Evolutionary conservation across 148 eudicot genomes (phyloP), one percentile per base, ranked within the genome.

Genomic region (Selenicereus undatus): DNA sequence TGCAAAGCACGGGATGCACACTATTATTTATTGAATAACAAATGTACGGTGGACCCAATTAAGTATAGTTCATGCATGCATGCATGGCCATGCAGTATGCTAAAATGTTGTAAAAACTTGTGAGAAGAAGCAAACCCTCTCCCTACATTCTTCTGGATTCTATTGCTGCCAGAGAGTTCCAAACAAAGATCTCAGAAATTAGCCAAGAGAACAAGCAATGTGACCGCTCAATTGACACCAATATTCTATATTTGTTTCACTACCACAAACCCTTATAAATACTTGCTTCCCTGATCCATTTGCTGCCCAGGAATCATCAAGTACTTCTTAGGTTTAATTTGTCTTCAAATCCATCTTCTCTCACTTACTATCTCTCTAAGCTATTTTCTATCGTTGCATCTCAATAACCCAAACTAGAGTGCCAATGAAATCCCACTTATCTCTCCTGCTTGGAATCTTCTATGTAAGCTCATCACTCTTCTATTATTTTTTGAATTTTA

Each of bases 31-130:
- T 39, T 39, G 6, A 56, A 16, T 56, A 18, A 56, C 22, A 0
- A 56, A 17, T 20, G 0, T 14, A 56, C 8, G 5, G n/a, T 56
- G 62, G 62, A 56, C 3, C 62, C 58, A n/a, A n/a, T n/a, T 7
- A 4, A 39, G 43, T 5, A 39, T 39, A 4, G 43, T 39, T 39
- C 43, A 56, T 20, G 62, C 22, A 5, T 3, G 68, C 68, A 21
- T 64, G 68, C 68, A 64, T 64, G 68, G 68, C 29, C 68, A 64
- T 64, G 68, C 68, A 56, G n/a, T 11, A 56, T 20, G n/a, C 68
- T 26, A 64, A 64, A 64, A 64, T 64, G 29, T 64, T 64, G 68
- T 64, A 11, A 64, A 64, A 64, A 64, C 68, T 64, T 64, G 68
- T 64, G 68, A 64, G 13, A 9, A 64, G 68, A 64, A 64, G 68